phyloP scores from a whole-genome alignment of 176 grass and related monocot genomes.

The Chrysopogon serrulatus region DNA sequence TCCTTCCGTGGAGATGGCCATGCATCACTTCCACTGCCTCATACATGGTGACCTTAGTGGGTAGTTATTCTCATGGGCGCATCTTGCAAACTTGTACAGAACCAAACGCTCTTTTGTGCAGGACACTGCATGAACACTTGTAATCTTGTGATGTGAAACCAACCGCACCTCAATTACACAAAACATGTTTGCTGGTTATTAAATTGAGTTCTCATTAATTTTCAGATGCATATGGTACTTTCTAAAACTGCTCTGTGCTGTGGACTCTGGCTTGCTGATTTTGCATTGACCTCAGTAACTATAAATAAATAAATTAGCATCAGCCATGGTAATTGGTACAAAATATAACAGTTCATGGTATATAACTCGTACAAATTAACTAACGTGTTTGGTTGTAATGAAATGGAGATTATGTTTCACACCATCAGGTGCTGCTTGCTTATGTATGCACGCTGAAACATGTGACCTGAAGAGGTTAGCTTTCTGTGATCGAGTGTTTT shows the following conservation, averaged over 20 bases:
- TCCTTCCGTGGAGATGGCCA: slow-evolving; percentile 80
- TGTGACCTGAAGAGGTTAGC: too few relatives aligned
- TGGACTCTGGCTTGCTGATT: neutral
- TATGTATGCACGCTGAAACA: neutral
- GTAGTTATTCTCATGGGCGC: neutral
- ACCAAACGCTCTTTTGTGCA: neutral
- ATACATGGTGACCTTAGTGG: slow-evolving; percentile 37
- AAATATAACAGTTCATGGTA: neutral
- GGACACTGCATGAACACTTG: neutral
- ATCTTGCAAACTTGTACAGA: neutral
- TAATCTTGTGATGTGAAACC: neutral
- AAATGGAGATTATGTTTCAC: neutral
- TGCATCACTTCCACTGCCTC: slow-evolving; percentile 94
- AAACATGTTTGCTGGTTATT: neutral
- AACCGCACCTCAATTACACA: neutral
- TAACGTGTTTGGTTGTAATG: neutral
- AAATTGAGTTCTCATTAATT: neutral
- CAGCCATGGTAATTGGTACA: neutral
- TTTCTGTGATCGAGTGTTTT: neutral
- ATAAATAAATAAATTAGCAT: neutral
- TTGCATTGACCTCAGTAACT: neutral
- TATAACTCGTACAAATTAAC: neutral
- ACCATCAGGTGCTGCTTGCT: neutral
- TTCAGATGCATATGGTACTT: neutral
- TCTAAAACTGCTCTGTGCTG: neutral